A percentile compares a stretch with the other conserved stretches of the same genome.
These are phyloP conservation scores for Ceratocystis alfenasii DNA, from an alignment of 2,329 filamentous ascomycete genomes.

Conservation along the genomic window DNA sequence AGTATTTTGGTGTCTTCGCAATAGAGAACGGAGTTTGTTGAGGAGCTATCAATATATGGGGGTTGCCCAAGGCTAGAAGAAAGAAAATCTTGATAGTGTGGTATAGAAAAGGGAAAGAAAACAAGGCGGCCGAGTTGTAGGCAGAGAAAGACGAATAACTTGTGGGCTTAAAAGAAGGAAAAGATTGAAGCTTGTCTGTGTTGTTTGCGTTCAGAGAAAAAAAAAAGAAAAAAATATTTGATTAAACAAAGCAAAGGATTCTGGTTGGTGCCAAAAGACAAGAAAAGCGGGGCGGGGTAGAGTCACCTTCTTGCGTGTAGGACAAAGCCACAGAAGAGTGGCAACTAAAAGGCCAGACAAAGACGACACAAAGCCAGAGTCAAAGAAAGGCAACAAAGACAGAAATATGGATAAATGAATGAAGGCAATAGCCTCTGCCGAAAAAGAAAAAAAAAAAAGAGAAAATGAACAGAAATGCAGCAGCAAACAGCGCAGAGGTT, in stretches of 20 bases:
- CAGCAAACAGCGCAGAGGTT: background rate
- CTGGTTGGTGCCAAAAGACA: conserved; percentile 9
- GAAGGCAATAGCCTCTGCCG: too few relatives aligned
- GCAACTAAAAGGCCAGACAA: background rate
- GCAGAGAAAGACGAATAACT: conserved; percentile 6
- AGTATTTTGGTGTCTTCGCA: background rate
- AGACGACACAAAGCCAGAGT: background rate
- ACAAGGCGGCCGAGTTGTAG: background rate
- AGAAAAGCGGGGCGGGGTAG: conserved; percentile 5
- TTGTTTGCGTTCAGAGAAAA: background rate
- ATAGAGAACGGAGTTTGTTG: background rate
- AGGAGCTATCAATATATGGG: background rate
- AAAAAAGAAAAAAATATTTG: background rate
- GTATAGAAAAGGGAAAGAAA: background rate
- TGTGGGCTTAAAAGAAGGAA: too few relatives aligned
- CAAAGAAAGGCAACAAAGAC: background rate
- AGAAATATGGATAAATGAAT: too few relatives aligned
- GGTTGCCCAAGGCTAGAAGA: background rate
- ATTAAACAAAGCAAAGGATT: conserved; percentile 2
- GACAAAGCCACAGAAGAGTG: background rate
- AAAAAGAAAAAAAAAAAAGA: too few relatives aligned
- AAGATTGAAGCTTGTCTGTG: too few relatives aligned
- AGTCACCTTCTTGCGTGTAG: background rate
- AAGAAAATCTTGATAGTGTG: background rate
- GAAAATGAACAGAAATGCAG: background rate